phyloP scores from a whole-genome alignment of 495 filamentous ascomycete species.

The Hypomontagnella monticulosa region DNA sequence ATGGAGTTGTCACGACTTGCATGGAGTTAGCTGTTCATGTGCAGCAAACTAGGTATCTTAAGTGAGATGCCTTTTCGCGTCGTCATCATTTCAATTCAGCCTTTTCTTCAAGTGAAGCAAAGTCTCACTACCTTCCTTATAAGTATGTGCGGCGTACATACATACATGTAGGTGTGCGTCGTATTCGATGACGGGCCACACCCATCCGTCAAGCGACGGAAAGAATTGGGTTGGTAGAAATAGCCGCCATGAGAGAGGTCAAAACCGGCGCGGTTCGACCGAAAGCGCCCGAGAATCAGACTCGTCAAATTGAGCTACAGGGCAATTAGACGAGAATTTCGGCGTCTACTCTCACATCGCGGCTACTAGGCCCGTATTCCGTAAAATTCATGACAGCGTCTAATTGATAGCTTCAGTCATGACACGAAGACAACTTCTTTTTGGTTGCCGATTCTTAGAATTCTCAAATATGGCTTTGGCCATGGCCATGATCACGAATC shows the following conservation, averaged over 20 bases:
- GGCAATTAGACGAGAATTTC: conserved; percentile 20
- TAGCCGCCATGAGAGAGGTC: conserved; percentile 30
- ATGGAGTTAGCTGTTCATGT: background rate
- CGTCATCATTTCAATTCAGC: conserved; percentile 5
- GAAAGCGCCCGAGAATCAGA: conserved; percentile 12
- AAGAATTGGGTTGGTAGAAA: conserved; percentile 24
- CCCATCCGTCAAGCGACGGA: conserved; percentile 38
- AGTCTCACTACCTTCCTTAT: background rate
- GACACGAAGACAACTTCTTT: background rate
- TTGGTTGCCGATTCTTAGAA: background rate
- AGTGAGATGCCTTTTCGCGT: conserved; percentile 10
- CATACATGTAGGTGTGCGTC: conserved; percentile 20
- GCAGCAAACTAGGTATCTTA: background rate
- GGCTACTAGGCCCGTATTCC: conserved; percentile 40
- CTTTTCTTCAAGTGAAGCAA: conserved; percentile 3
- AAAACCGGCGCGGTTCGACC: conserved; percentile 22
- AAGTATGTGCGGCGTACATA: background rate
- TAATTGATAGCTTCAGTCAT: conserved; percentile 1
- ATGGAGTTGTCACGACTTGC: background rate
- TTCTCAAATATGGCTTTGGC: background rate
- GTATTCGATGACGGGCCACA: conserved; percentile 26
- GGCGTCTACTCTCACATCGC: conserved; percentile 16
- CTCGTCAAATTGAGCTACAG: conserved; percentile 9
- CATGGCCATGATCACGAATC: no score
- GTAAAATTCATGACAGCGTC: conserved; percentile 18